phyloP scores from a whole-genome alignment of 108 stramenopile genomes.

The Nitzschia palea region DNA sequence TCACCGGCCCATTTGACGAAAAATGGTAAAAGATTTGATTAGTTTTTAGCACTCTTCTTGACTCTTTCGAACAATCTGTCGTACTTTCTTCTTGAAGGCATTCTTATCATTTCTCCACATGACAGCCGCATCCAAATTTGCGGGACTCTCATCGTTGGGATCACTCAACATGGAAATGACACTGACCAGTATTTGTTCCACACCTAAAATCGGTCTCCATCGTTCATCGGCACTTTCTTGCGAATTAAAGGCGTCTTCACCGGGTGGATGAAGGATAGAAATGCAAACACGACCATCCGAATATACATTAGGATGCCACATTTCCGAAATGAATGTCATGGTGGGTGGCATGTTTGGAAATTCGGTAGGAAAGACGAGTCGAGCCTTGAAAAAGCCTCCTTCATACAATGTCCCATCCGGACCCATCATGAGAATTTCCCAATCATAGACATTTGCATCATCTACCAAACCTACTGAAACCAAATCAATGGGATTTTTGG shows the following conservation, averaged over 20 bases:
- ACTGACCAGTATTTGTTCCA: slow-evolving; percentile 93
- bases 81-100: slow-evolving; percentile 94
- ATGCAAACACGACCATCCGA: slow-evolving; percentile 92
- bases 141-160: slow-evolving; percentile 97
- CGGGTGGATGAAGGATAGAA: slow-evolving; percentile 98
- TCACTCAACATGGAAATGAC: slow-evolving; percentile 97
- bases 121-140: slow-evolving; percentile 98
- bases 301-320: slow-evolving; percentile 99
- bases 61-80: slow-evolving; percentile 83
- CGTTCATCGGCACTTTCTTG: slow-evolving; percentile 96
- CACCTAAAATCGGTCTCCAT: slow-evolving; percentile 98
- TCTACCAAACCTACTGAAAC: slow-evolving; percentile 86
- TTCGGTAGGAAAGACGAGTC: slow-evolving; percentile 91
- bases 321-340: slow-evolving; percentile 92
- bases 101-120: slow-evolving; percentile 92
- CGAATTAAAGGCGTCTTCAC: slow-evolving; percentile 92
- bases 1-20: too few relatives aligned
- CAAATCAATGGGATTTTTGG: slow-evolving; percentile 88
- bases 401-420: slow-evolving; percentile 90
- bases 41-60: slow-evolving; percentile 77
- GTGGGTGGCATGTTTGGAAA: slow-evolving; percentile 96
- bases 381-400: slow-evolving; percentile 97
- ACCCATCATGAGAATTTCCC: slow-evolving; percentile 97
- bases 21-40: too few relatives aligned
- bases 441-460: slow-evolving; percentile 88